Conservation (phyloP, 1,284 basidiomycete genomes). For the Malassezia brasiliensis region DNA sequence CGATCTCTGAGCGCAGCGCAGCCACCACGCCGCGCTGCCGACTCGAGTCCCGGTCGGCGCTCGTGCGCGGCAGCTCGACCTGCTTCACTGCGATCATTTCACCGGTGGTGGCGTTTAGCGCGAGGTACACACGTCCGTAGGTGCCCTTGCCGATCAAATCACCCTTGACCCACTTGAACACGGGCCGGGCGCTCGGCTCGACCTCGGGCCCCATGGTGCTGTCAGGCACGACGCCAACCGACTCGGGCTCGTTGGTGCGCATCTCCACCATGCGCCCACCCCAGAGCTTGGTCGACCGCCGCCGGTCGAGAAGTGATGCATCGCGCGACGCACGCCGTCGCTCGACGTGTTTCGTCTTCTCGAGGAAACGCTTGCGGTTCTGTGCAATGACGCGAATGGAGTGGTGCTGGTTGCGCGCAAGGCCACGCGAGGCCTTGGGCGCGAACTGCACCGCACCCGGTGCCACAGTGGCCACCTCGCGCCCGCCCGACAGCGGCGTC, state of each 20-base stretch:
- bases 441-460: slow-evolving; percentile 7
- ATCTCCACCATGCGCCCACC: slow-evolving; percentile 88
- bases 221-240: slow-evolving; percentile 22
- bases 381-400: slow-evolving; percentile 86
- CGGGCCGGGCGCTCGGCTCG: slow-evolving; percentile 45
- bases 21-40: slow-evolving; percentile 78
- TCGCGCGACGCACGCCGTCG: slow-evolving; percentile 50
- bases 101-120: slow-evolving; percentile 91
- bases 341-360: slow-evolving; percentile 24
- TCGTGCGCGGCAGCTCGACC: slow-evolving; percentile 84
- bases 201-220: slow-evolving; percentile 21
- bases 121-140: slow-evolving; percentile 90
- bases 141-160: slow-evolving; percentile 94
- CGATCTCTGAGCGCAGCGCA: slow-evolving; percentile 84
- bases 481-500: neutral
- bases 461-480: neutral
- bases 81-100: slow-evolving; percentile 99
- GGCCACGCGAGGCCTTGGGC: slow-evolving; percentile 10
- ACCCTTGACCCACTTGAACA: slow-evolving; percentile 97
- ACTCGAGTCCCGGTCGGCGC: slow-evolving; percentile 75
- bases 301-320: slow-evolving; percentile 56
- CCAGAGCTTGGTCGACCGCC: slow-evolving; percentile 90
- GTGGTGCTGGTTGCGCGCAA: slow-evolving; percentile 56
- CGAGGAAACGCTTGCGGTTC: slow-evolving; percentile 49
- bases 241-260: slow-evolving; percentile 51